Percentiles rank a stretch among this genome's conserved stretches.
These are phyloP conservation scores for Aureobasidium leucospermi DNA, from an alignment of 2,329 filamentous ascomycete genomes.

Conservation along the genomic window DNA sequence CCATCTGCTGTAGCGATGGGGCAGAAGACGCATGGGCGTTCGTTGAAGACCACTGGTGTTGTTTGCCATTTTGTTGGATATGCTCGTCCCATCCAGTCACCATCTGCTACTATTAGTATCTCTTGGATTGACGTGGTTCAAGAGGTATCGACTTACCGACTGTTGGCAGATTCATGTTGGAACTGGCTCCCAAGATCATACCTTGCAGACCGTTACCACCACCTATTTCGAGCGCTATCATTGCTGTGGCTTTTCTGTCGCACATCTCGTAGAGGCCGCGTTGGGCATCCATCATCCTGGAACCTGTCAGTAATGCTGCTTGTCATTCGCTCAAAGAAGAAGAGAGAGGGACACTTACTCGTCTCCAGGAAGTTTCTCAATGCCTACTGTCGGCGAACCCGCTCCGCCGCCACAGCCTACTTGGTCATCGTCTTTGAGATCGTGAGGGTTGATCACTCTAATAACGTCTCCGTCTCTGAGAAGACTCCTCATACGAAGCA, in stretches of 20 bases:
- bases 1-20: slow-evolving; percentile 34
- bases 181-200: slow-evolving; percentile 30
- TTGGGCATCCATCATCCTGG: slow-evolving; percentile 32
- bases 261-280: slow-evolving; percentile 28
- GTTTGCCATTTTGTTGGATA: slow-evolving; percentile 41
- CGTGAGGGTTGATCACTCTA: slow-evolving; percentile 34
- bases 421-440: slow-evolving; percentile 38
- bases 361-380: slow-evolving; percentile 37
- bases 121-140: background rate
- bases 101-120: slow-evolving; percentile 31
- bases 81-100: slow-evolving; percentile 42
- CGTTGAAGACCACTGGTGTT: slow-evolving; percentile 36
- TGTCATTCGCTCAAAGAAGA: no score
- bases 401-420: slow-evolving; percentile 40
- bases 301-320: background rate
- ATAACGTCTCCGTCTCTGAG: slow-evolving; percentile 34
- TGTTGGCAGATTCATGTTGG: slow-evolving; percentile 33
- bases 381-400: slow-evolving; percentile 33
- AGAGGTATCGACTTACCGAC: background rate
- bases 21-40: slow-evolving; percentile 31
- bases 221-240: slow-evolving; percentile 40
- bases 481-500: slow-evolving; percentile 36
- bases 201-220: slow-evolving; percentile 39
- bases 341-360: slow-evolving; percentile 23
- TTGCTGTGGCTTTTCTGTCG: slow-evolving; percentile 28